phyloP scores from a whole-genome alignment of 2,329 filamentous ascomycete genomes.

The Colletotrichum tropicale region DNA sequence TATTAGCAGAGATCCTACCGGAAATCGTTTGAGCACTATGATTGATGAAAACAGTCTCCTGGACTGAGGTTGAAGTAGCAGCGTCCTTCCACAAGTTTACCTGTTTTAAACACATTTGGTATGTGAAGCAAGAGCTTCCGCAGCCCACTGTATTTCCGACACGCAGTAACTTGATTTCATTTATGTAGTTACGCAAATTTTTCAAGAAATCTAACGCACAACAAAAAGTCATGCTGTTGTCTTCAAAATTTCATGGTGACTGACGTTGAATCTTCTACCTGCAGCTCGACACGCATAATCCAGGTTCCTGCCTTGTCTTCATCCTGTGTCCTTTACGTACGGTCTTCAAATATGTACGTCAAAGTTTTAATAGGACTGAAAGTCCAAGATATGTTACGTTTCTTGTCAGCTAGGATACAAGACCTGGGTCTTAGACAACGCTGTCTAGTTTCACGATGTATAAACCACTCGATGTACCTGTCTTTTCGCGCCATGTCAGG shows the following conservation, averaged over 20 bases:
- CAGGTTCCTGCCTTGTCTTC: not conserved
- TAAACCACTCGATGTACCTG: not conserved
- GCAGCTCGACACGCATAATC: not conserved
- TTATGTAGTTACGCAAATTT: not conserved
- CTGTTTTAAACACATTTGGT: not conserved
- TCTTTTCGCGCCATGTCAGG: accelerated
- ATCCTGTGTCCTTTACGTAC: not conserved
- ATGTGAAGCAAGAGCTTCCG: not conserved
- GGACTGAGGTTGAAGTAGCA: not conserved
- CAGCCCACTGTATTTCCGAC: not conserved
- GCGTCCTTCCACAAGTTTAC: not conserved
- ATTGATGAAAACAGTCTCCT: not conserved
- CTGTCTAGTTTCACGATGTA: not conserved
- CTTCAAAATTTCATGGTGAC: not conserved
- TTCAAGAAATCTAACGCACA: not conserved
- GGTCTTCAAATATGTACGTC: not conserved
- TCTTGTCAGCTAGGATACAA: not conserved
- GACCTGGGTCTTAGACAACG: not conserved
- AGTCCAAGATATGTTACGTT: not conserved
- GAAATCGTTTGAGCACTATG: not conserved
- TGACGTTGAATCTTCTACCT: not conserved
- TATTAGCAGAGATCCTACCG: not conserved
- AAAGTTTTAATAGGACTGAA: not conserved
- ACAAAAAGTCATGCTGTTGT: not conserved
- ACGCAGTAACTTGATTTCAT: not conserved